Base-by-base conservation (phyloP, 2,329 filamentous ascomycete species). In the Hymenoscyphus scutula region DNA sequence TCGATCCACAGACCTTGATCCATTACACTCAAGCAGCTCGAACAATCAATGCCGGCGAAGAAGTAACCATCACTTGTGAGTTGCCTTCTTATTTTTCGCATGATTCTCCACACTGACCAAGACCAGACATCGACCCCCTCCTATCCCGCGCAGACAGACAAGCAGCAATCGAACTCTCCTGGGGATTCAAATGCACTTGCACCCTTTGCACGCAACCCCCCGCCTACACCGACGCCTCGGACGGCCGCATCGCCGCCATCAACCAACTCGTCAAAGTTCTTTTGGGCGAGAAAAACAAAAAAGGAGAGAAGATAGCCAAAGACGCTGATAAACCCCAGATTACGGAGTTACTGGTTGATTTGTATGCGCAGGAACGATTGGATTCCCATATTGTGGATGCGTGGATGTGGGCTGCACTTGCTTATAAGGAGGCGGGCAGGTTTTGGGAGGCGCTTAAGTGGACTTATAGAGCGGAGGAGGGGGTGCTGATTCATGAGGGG, bases 171-270 rank as follows among this genome's bases (percentile, higher is more conserved):
- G 63, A 69, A 5, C 65, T 68, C 6, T 69, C 71, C 55, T 79
- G 76, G 76, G 74, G 75, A 1, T 79, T 79, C 60, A 51, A 67
- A 5, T 78, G 76, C 66, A 69, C 70, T n/a, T 78, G 77, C 59
- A 59, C 65, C 0, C 67, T 72, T 5, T 78, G 77, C 67, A 72
- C 66, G 3, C 65, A 67, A 27, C 48, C 61, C 19, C 27, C 56
- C 2, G 23, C 13, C 32, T 48, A 41, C 25, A 56, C 23, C 8
- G 68, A 72, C 17, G 65, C 68, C 59, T 76, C 74, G 3, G 75
- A 77, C 60, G 61, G 62, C 4, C 71, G 76, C 8, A 69, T 76
- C 17, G 59, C 58, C 1, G 66, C 73, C 27, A 75, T 62, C 4
- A 62, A 62, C 37, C 48, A 45, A 3, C 60, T 77, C 41, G 64